phyloP scores from a whole-genome alignment of 805 yeast genomes.

The Saccharomycopsis javanensis region DNA sequence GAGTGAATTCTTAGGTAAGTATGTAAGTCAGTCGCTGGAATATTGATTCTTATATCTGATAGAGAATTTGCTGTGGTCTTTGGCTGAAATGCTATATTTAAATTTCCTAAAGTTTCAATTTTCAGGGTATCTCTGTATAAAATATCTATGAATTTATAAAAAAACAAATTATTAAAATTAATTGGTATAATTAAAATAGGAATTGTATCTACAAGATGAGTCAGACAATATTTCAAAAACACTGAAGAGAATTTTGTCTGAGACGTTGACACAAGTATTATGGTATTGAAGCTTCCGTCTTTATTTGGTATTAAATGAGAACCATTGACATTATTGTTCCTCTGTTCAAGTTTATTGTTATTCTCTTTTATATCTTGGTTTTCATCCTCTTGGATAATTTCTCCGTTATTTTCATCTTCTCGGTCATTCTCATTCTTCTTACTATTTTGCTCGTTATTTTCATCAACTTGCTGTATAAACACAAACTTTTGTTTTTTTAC shows the following conservation, averaged over 20 bases:
- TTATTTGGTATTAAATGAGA: too few relatives aligned
- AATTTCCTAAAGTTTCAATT: constrained; percentile 63
- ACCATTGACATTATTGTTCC: too few relatives aligned
- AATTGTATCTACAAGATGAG: neutral
- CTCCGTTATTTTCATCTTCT: neutral
- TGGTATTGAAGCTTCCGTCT: constrained; percentile 5
- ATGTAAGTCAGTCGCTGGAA: neutral
- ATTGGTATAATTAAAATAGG: constrained; percentile 5
- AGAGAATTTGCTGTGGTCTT: constrained; percentile 1
- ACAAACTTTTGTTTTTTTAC: constrained; percentile 10
- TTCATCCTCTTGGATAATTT: neutral
- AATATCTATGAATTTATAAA: neutral
- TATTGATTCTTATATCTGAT: neutral
- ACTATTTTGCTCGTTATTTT: too few relatives aligned
- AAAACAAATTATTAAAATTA: neutral
- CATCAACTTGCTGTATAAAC: constrained; percentile 5
- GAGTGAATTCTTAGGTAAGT: neutral
- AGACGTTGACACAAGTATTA: constrained; percentile 4
- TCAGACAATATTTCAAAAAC: constrained; percentile 11
- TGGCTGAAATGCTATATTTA: constrained; percentile 42
- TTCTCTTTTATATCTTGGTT: neutral
- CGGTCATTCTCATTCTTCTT: neutral
- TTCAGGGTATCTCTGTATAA: constrained; percentile 19
- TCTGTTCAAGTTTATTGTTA: too few relatives aligned
- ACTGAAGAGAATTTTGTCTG: neutral